A percentile compares a stretch with the other conserved stretches of the same genome.
Conservation (phyloP, 306 rosid species). For the Begonia loranthoides region DNA sequence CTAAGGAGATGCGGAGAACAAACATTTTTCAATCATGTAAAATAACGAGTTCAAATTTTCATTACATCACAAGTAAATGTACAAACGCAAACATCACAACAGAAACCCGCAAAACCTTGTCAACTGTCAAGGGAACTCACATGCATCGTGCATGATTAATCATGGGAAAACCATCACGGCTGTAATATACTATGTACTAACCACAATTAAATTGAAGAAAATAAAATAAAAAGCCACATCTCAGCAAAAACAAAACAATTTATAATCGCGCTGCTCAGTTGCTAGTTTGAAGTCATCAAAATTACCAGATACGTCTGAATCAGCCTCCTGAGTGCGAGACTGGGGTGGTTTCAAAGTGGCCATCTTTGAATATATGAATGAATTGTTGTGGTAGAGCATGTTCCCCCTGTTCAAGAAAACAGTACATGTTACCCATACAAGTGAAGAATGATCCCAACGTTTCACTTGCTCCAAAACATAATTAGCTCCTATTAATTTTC, state of each 20-base stretch:
- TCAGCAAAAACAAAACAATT: conserved; percentile 13
- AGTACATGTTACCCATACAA: background rate
- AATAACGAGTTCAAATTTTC: background rate
- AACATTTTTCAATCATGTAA: too few relatives aligned
- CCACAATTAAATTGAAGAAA: conserved; percentile 31
- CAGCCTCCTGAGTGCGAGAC: conserved; percentile 97
- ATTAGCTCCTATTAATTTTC: too few relatives aligned
- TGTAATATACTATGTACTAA: conserved; percentile 6
- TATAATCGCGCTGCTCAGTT: background rate
- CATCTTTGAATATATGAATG: conserved; percentile 54
- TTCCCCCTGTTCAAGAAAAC: conserved; percentile 51
- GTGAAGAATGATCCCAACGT: too few relatives aligned
- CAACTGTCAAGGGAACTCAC: too few relatives aligned
- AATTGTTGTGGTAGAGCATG: conserved; percentile 92
- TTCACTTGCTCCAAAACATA: too few relatives aligned
- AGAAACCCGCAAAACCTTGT: conserved; percentile 13
- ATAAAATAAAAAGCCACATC: conserved; percentile 22
- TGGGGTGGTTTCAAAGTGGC: conserved; percentile 71
- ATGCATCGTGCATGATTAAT: too few relatives aligned
- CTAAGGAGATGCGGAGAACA: too few relatives aligned
- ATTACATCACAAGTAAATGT: conserved; percentile 2
- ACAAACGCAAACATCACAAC: conserved; percentile 19
- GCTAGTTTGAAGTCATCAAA: conserved; percentile 1
- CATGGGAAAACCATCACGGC: too few relatives aligned
- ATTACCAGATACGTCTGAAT: conserved; percentile 14